Evolutionary conservation across 2,329 filamentous ascomycete species (phyloP), one percentile per base, ranked within the genome.

Genomic region (Verticillium nubilum): DNA sequence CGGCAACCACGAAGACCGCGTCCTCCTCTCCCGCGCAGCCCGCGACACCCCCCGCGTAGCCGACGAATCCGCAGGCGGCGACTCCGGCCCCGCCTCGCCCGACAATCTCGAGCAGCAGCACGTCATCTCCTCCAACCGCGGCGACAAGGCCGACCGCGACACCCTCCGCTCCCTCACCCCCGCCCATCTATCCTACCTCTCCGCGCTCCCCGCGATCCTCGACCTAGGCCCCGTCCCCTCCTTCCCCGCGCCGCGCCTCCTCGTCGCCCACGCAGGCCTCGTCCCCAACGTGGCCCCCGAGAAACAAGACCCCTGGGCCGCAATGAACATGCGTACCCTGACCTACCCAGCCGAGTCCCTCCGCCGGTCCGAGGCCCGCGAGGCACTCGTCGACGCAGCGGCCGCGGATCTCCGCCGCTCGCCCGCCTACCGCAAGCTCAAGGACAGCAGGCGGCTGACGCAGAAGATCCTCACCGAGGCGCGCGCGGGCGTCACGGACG

Each of bases 271-370:
- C 75, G 94, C 86, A 0, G 95, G 95, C 1, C 80, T 98, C 2
- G 87, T 95, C 0, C 91, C 94, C 0, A 89, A 87, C 5, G 76
- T 96, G 0, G 73, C 83, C 0, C 78, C 96, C 15, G 79, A 87
- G 53, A 78, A 82, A 57, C 94, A 88, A 66, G 82, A 97, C 72
- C 89, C 92, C 0, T 87, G 85, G 72, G 87, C 89, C 57, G 89
- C 90, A 47, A 97, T 97, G 92, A 95, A 92, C 70, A 96, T 99
- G 91, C 86, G 92, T 59, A 90, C 87, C 6, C 83, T 97, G 58
- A 80, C 90, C 65, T 80, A 79, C 64, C 75, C 86, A 6, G 70
- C 69, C 29, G 68, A 71, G 57, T 69, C 74, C 26, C 70, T 75
- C 28, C 73, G 73, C 76, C 63, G 78, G 67, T 62, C 73, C 66